Evolutionary conservation across 164 flowering plant genomes (phyloP), one percentile per base, ranked within the genome.

Genomic region (Buxus sempervirens): DNA sequence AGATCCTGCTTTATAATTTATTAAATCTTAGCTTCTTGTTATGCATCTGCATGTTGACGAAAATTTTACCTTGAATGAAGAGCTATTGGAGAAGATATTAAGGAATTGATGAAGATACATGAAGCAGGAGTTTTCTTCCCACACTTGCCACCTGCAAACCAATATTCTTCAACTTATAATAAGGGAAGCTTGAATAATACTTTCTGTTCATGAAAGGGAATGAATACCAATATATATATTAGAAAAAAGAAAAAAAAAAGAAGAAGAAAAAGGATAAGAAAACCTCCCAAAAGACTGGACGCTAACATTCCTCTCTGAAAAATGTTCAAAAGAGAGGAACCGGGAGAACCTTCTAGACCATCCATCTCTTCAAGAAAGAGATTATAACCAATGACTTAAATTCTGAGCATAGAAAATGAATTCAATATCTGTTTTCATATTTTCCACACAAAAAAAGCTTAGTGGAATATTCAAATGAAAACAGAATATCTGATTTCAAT

Each of bases 61-160:
- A 4, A 28, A 60, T 28, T 45, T 75, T 77, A 91, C 97, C 97
- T 84, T 85, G 13, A 82, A 67, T 22, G 93, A 84, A 56, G 75
- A 75, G 64, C 87, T 72, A 65, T 70, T 60, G 32, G 86, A 75
- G 49, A 76, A 77, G 32, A 81, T 61, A 54, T 76, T 82, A 9
- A 80, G 49, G 69, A 85, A 75, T 79, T 82, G 73, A 45, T 56
- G 78, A 27, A 78, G 70, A 76, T 75, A 73, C 24, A 18, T 27
- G 64, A 83, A 74, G 63, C 67, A 63, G 63, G 68, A 77, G 66
- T 75, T 84, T 64, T 78, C 78, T 71, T 85, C 90, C 86, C 82
- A 82, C 21, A 65, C 69, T 72, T 81, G 85, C 88, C 88, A 86
- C 86, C 98, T 93, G 84, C 68, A 79, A 79, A 68, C 62, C 9